Evolutionary conservation across 306 rosid species (phyloP).

Genomic region (Medicago lupulina): DNA sequence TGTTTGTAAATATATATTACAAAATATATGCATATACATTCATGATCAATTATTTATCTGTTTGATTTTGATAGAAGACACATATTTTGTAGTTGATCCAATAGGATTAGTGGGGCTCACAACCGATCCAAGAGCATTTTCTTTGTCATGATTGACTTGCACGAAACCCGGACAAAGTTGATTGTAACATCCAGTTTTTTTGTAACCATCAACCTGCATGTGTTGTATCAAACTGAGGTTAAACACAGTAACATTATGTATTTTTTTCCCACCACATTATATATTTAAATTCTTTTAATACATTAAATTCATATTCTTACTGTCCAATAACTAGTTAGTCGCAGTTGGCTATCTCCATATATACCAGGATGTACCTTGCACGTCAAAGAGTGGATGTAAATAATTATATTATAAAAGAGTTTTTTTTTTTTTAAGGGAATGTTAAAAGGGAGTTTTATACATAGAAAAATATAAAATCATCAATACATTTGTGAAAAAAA

Average conservation of each 20-base stretch:
- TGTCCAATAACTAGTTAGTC: constrained; percentile 11
- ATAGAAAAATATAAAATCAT: too few species aligned
- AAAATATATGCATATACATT: too few species aligned
- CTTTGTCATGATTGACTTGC: neutral
- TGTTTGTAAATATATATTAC: too few species aligned
- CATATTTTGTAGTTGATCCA: neutral
- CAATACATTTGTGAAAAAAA: too few species aligned
- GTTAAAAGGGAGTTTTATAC: too few species aligned
- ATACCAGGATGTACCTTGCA: neutral
- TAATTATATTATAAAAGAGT: neutral
- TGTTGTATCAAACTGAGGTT: neutral
- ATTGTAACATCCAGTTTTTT: constrained; percentile 17
- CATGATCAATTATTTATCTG: too few species aligned
- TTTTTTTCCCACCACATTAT: too few species aligned
- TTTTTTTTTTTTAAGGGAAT: too few species aligned
- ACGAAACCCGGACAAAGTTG: neutral
- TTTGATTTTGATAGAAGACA: accelerated
- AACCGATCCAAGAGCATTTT: neutral
- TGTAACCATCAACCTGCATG: neutral
- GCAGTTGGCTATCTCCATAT: neutral
- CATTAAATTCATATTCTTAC: neutral
- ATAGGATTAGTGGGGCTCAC: accelerated
- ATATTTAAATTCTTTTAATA: neutral
- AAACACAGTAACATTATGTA: neutral
- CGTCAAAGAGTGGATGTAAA: too few species aligned